These are phyloP conservation scores for Russula olivacea DNA, from an alignment of 768 basidiomycete genomes.

Conservation along the genomic window DNA sequence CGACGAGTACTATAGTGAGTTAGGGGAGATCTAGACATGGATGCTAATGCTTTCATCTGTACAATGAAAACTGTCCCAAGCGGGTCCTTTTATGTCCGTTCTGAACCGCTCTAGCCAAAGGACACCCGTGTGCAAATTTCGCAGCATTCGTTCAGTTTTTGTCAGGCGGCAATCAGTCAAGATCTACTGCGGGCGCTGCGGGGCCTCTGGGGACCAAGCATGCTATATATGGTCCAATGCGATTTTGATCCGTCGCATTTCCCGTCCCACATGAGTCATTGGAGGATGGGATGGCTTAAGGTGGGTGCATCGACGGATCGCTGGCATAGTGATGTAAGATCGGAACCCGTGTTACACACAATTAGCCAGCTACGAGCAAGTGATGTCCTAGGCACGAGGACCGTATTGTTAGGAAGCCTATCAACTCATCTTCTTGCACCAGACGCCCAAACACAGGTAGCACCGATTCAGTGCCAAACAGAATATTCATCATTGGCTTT, in stretches of 20 bases:
- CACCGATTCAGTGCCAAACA: neutral
- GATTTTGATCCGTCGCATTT: conserved; percentile 1
- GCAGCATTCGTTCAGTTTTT: neutral
- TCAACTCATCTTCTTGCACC: neutral
- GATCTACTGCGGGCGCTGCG: neutral
- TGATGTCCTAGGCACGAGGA: neutral
- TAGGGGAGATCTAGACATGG: neutral
- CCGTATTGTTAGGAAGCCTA: neutral
- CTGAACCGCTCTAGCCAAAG: neutral
- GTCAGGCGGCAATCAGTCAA: neutral
- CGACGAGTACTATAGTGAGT: neutral
- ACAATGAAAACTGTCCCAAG: neutral
- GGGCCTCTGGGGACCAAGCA: neutral
- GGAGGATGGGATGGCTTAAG: too few species aligned
- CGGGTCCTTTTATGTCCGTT: neutral
- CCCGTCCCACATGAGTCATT: neutral
- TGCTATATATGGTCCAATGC: neutral
- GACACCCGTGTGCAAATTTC: neutral
- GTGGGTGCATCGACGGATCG: too few species aligned
- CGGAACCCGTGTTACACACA: neutral
- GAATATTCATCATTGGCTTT: conserved; percentile 9
- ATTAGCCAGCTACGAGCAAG: neutral
- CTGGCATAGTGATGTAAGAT: too few species aligned
- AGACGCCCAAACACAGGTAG: neutral
- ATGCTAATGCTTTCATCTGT: neutral